These are phyloP conservation scores for Nicotiana undulata DNA, from an alignment of 257 asterid species.

Conservation along the genomic window DNA sequence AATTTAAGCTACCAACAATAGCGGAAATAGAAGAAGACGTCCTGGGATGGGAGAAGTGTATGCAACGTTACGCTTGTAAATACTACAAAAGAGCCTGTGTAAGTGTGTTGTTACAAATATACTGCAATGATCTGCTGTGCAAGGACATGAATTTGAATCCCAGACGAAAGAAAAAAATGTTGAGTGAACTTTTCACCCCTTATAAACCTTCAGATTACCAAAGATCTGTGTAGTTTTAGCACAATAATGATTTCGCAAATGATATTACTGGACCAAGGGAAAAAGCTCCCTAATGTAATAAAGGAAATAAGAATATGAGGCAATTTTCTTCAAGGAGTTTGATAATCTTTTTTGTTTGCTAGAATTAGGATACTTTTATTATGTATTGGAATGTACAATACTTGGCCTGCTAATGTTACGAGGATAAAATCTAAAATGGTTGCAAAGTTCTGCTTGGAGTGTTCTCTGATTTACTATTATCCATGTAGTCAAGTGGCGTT, in stretches of 20 bases:
- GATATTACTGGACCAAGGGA: background rate
- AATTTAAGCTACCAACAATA: conserved; percentile 28
- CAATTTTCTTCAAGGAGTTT: background rate
- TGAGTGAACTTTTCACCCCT: conserved; percentile 32
- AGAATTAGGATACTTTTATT: too few species aligned
- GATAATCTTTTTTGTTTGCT: too few species aligned
- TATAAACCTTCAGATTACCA: conserved; percentile 45
- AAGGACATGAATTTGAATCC: conserved; percentile 46
- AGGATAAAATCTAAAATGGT: too few species aligned
- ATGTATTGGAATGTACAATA: too few species aligned
- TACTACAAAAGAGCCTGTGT: conserved; percentile 46
- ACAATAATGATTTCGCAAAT: too few species aligned
- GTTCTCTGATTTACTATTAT: too few species aligned
- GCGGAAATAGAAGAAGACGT: conserved; percentile 46
- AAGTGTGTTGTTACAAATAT: conserved; percentile 41
- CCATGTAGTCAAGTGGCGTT: too few species aligned
- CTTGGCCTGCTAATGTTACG: too few species aligned
- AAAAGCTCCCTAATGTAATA: background rate
- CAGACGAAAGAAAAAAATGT: conserved; percentile 29
- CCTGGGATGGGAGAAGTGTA: conserved; percentile 35
- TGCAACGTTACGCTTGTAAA: conserved; percentile 15
- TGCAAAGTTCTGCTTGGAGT: too few species aligned
- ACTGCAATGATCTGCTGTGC: conserved; percentile 52
- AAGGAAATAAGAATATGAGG: background rate
- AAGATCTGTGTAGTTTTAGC: background rate